Evolutionary conservation across 208 protist species (phyloP), one percentile per base, ranked within the genome.

Genomic region (Naegleria lovaniensis): DNA sequence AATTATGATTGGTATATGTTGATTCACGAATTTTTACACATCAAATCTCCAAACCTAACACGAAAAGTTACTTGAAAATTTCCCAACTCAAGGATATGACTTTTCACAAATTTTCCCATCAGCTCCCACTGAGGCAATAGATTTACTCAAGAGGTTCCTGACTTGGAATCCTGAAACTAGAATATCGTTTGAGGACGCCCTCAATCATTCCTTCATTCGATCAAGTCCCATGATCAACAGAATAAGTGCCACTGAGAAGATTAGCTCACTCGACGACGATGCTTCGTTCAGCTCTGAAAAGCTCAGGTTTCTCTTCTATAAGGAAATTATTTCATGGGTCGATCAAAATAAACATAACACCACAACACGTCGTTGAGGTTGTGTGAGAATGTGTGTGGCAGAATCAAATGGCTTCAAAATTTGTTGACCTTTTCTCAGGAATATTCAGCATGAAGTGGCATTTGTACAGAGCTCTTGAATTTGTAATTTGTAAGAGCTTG

Each of bases 101-200:
- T 79, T 79, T 36, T 79, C 67, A 36, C 67, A 36, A 79, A 79
- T 79, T 36, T 96, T 97, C 48, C 97, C 97, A 19, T 95, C 95
- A 76, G 98, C 97, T 22, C 95, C 96, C 0, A 90, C 95, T 1
- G 97, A 99, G 3, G 97, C 97, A 0, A 90, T 99, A 25, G 97
- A 99, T 92, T 93, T 99, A 19, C 94, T 99, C 3, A 67, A 95
- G 90, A 95, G 95, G 55, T 94, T 99, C 19, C 96, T 99, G 90
- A 94, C 97, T 90, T 99, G 99, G 93, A 99, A 99, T 93, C 98
- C 98, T 15, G 96, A 97, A 86, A 96, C 97, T 55, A 93, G 98
- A 75, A 92, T 98, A 38, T 98, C 96, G 38, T 97, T 96, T 7
- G 96, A 96, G 43, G 94, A 99, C 92, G 96, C 97, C 7, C 92